Conservation (phyloP, 2,329 filamentous ascomycete genomes). For the Microdochium nivale region DNA sequence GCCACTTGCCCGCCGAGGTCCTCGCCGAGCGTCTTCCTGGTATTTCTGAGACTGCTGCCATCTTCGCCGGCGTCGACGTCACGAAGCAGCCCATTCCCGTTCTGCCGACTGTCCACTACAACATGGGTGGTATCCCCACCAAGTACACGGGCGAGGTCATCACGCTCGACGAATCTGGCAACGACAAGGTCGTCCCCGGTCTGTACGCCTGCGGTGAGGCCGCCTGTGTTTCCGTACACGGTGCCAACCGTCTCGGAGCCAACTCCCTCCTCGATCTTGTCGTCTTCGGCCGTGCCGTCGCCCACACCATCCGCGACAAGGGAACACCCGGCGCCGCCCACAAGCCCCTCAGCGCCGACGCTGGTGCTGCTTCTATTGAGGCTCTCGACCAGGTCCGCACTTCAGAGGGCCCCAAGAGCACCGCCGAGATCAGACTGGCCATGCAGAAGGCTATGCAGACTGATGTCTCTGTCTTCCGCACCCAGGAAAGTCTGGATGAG, state of each 20-base stretch:
- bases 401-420: slow-evolving; percentile 76
- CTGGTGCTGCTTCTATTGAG: slow-evolving; percentile 79
- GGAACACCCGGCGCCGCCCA: slow-evolving; percentile 76
- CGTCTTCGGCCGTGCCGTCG: slow-evolving; percentile 95
- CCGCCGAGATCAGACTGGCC: slow-evolving; percentile 75
- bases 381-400: slow-evolving; percentile 80
- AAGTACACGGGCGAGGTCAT: slow-evolving; percentile 96
- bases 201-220: slow-evolving; percentile 96
- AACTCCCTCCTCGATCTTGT: slow-evolving; percentile 97
- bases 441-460: slow-evolving; percentile 99
- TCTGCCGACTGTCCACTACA: slow-evolving; percentile 96
- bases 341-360: slow-evolving; percentile 73
- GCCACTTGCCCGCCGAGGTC: slow-evolving; percentile 84
- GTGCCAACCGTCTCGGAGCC: slow-evolving; percentile 93
- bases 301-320: slow-evolving; percentile 93
- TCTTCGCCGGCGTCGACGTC: slow-evolving; percentile 95
- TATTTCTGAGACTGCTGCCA: slow-evolving; percentile 97
- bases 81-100: slow-evolving; percentile 96
- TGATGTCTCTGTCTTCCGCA: slow-evolving; percentile 94
- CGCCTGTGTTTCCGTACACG: slow-evolving; percentile 95
- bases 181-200: slow-evolving; percentile 89
- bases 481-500: slow-evolving; percentile 86
- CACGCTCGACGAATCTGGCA: slow-evolving; percentile 74
- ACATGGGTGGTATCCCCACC: slow-evolving; percentile 99
- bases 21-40: slow-evolving; percentile 93